Evolutionary conservation across 306 rosid species (phyloP).

Genomic region (Prunus mongolica): DNA sequence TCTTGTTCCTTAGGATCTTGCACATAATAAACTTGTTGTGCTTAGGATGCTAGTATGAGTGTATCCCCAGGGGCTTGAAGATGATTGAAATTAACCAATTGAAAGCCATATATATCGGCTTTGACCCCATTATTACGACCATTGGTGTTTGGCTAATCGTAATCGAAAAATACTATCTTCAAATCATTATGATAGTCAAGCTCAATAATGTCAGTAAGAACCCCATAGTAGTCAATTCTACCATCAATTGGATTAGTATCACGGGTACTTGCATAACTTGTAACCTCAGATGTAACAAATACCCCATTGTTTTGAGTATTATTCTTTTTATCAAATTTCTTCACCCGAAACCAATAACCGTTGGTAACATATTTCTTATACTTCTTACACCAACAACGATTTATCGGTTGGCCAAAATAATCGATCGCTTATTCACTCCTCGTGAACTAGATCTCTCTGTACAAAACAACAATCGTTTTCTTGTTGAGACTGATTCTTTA

Average conservation of each 20-base stretch:
- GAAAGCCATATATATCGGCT: not conserved
- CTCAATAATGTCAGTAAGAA: not conserved
- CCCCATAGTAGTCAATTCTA: not conserved
- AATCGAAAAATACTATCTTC: not conserved
- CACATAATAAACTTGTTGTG: not conserved
- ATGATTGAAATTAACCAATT: not conserved
- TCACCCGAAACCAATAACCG: not conserved
- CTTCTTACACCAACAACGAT: not conserved
- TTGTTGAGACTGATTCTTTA: too few relatives aligned
- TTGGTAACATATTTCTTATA: not conserved
- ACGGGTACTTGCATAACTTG: not conserved
- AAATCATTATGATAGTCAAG: not conserved
- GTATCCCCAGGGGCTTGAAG: too few relatives aligned
- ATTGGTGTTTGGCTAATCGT: not conserved
- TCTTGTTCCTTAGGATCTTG: not conserved
- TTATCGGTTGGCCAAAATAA: too few relatives aligned
- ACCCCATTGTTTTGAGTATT: not conserved
- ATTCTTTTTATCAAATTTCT: not conserved
- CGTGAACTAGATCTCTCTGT: too few relatives aligned
- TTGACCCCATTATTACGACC: not conserved
- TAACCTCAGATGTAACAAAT: not conserved
- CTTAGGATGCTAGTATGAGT: not conserved
- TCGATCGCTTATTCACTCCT: too few relatives aligned
- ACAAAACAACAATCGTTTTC: too few relatives aligned
- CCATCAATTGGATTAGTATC: not conserved